Percentiles rank a stretch among this genome's conserved stretches.
phyloP scores from a whole-genome alignment of 2,329 filamentous ascomycete species.

The Trichophyton equinum region DNA sequence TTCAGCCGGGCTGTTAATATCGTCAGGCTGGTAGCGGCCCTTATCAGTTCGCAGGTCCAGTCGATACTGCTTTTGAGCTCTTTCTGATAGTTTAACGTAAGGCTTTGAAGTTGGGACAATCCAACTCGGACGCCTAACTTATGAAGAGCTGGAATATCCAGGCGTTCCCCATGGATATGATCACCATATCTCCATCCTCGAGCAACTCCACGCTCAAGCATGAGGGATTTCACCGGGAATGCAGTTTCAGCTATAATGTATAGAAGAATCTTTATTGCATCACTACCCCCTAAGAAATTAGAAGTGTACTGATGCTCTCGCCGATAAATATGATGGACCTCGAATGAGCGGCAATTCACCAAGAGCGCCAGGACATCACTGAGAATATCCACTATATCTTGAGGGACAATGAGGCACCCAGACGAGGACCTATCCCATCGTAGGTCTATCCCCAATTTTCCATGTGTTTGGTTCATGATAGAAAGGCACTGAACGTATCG shows the following conservation, averaged over 20 bases:
- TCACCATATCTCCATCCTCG: not conserved
- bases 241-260: not conserved
- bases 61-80: not conserved
- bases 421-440: not conserved
- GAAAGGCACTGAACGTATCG: not conserved
- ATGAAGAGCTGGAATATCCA: not conserved
- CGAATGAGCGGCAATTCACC: not conserved
- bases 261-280: not conserved
- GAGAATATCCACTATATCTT: not conserved
- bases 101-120: not conserved
- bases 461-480: not conserved
- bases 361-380: not conserved
- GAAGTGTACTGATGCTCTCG: not conserved
- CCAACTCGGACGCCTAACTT: not conserved
- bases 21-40: not conserved
- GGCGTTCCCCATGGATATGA: not conserved
- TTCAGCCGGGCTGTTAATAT: not conserved
- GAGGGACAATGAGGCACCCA: not conserved
- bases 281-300: not conserved
- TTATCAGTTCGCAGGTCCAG: not conserved
- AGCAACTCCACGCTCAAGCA: not conserved
- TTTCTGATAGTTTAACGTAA: not conserved
- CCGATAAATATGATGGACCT: not conserved
- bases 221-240: not conserved
- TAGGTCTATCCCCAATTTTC: not conserved